phyloP scores from a whole-genome alignment of 2,329 filamentous ascomycete species.

The Alternaria brassicicola region DNA sequence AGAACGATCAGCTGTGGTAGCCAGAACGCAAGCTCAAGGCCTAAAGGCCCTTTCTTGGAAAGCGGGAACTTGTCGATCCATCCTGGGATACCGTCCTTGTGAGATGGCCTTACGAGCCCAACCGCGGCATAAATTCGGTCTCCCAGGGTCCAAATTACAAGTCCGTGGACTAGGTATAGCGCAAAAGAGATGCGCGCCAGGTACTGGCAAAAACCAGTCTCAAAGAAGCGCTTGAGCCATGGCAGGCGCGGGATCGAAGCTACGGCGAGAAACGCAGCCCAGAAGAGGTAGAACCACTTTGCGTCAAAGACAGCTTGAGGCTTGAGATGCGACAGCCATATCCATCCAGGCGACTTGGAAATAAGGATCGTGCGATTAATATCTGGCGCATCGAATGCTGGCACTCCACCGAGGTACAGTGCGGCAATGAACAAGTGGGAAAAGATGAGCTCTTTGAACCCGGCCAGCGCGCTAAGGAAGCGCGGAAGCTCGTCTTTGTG shows the following conservation, averaged over 20 bases:
- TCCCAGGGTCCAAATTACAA: constrained; percentile 51
- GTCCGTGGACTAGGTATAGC: constrained; percentile 65
- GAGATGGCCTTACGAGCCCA: constrained; percentile 60
- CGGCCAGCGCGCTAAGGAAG: constrained; percentile 60
- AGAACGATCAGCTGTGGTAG: constrained; percentile 61
- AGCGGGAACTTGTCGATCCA: constrained; percentile 65
- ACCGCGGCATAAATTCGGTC: constrained; percentile 67
- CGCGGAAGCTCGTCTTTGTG: constrained; percentile 38
- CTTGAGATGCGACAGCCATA: constrained; percentile 65
- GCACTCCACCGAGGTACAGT: constrained; percentile 67
- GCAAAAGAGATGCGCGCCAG: constrained; percentile 64
- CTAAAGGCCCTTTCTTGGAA: constrained; percentile 62
- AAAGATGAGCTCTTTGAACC: constrained; percentile 53
- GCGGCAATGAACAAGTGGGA: constrained; percentile 54
- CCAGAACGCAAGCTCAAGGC: constrained; percentile 63
- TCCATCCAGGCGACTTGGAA: constrained; percentile 64
- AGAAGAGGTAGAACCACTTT: constrained; percentile 73
- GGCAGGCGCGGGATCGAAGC: constrained; percentile 62
- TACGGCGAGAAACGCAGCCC: constrained; percentile 64
- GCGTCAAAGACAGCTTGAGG: constrained; percentile 69
- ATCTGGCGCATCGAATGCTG: constrained; percentile 52
- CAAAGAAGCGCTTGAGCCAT: constrained; percentile 57
- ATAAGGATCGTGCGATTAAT: constrained; percentile 55
- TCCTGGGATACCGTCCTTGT: constrained; percentile 58
- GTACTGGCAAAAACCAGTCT: constrained; percentile 59